phyloP scores from a whole-genome alignment of 2,329 filamentous ascomycete species.

The Calonectria ilicicola region DNA sequence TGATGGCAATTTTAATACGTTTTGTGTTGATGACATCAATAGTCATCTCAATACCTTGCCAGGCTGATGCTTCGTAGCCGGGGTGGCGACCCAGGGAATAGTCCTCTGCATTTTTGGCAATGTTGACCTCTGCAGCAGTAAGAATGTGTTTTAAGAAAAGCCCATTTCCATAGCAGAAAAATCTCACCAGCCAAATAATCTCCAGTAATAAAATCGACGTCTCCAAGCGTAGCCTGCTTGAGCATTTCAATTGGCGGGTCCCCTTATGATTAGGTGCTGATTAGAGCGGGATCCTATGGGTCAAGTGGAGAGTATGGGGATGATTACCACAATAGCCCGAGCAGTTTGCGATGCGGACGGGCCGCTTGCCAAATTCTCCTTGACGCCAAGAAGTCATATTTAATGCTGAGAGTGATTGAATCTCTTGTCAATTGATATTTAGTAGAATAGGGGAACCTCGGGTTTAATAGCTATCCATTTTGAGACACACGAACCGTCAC shows the following conservation, averaged over 20 bases:
- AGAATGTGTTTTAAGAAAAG: background rate
- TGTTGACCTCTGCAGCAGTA: conserved; percentile 39
- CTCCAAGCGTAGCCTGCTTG: conserved; percentile 44
- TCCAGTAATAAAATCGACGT: conserved; percentile 63
- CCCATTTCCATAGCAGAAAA: no score
- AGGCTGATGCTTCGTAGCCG: conserved; percentile 37
- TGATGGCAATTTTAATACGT: conserved; percentile 66
- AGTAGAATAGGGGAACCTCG: background rate
- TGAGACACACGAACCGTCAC: no score
- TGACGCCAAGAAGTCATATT: conserved; percentile 11
- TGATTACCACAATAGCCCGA: conserved; percentile 24
- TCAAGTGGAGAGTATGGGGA: background rate
- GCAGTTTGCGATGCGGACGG: conserved; percentile 25
- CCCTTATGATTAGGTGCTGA: background rate
- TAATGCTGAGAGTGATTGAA: background rate
- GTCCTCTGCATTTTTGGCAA: conserved; percentile 38
- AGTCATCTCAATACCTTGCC: conserved; percentile 39
- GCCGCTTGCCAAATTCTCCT: conserved; percentile 17
- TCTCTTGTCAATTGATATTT: background rate
- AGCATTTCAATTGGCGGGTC: conserved; percentile 39
- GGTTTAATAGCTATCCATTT: no score
- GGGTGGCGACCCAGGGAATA: conserved; percentile 19
- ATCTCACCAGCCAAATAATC: conserved; percentile 61
- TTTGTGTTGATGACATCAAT: conserved; percentile 54
- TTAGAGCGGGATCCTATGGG: background rate